Conservation (phyloP, 2,329 filamentous ascomycete species). For the Trichoderma atrobrunneum region DNA sequence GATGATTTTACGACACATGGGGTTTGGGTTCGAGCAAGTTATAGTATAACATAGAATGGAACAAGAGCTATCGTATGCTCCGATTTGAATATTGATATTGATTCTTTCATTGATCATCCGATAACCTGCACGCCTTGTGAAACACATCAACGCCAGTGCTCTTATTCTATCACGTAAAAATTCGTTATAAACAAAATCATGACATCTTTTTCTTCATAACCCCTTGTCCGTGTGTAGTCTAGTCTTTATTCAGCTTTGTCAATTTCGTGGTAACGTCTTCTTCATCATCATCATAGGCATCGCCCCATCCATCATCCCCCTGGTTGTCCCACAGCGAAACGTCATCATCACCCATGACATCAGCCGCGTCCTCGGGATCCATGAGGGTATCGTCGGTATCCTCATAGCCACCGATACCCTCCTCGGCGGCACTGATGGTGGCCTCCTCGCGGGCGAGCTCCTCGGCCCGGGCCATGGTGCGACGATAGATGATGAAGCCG, state of each 20-base stretch:
- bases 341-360: constrained; percentile 58
- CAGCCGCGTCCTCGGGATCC: constrained; percentile 51
- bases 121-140: not conserved
- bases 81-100: not conserved
- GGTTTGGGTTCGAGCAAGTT: not conserved
- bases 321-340: constrained; percentile 54
- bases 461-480: constrained; percentile 61
- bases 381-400: constrained; percentile 44
- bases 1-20: not conserved
- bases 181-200: not conserved
- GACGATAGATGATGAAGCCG: constrained; percentile 80
- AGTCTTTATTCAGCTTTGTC: constrained; percentile 6
- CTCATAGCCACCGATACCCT: constrained; percentile 40
- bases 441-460: constrained; percentile 52
- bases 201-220: not conserved
- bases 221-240: not conserved
- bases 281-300: constrained; percentile 22
- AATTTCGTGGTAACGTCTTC: not conserved
- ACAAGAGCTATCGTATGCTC: not conserved
- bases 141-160: not conserved
- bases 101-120: not conserved
- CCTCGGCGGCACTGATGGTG: constrained; percentile 30
- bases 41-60: constrained; percentile 5
- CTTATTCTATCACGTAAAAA: not conserved
- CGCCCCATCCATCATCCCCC: constrained; percentile 35